Base-by-base conservation (phyloP, 148 eudicot genomes). In the Rhododendron griersonianum region DNA sequence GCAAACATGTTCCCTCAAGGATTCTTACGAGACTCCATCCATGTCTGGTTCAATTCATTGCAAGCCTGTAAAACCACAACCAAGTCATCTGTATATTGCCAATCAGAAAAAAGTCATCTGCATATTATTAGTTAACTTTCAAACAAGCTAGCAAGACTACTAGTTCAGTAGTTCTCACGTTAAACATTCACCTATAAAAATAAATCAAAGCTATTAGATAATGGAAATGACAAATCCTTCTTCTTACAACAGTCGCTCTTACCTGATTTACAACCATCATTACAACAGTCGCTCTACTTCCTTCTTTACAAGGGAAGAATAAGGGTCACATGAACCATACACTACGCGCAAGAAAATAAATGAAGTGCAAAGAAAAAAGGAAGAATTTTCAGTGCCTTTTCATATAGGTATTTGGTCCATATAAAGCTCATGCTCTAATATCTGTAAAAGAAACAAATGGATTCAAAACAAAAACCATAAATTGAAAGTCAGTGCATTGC, bases 241-340 rank as follows among this genome's bases (percentile, higher is more conserved):
- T 37, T 82, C 8, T 65, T 81, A 81, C 78, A 35, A 39, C 28
- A 28, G 21, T 39, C 77, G 48, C 45, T 55, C 84, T 81, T 53
- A 96, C 98, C 99, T 95, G 99, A 91, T 96, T 96, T 85, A 96
- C 98, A 65, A 95, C 98, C 98, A 96, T 96, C 89, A 98, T 94
- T 84, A 96, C 99, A 87, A 96, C 98, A 88, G 95, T 98, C 80
- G 94, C 98, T 45, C 99, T 98, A 86, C 88, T 86, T 51, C 94
- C 98, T 88, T 92, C 96, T 90, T 94, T 93, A 45, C 11, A 47
- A 47, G 30, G 19, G 30, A 10, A 19, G 48, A 51, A 78, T 2
- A 63, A 41, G 84, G 11, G n/a, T 19, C 18, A 28, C 35, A 73
- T 74, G 81, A 77, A 53, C 16, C 73, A 14, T 35, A 35, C 14